Percentiles rank a stretch among this genome's conserved stretches.
phyloP scores from a whole-genome alignment of 768 basidiomycete genomes.

The Calocybe cyanea region DNA sequence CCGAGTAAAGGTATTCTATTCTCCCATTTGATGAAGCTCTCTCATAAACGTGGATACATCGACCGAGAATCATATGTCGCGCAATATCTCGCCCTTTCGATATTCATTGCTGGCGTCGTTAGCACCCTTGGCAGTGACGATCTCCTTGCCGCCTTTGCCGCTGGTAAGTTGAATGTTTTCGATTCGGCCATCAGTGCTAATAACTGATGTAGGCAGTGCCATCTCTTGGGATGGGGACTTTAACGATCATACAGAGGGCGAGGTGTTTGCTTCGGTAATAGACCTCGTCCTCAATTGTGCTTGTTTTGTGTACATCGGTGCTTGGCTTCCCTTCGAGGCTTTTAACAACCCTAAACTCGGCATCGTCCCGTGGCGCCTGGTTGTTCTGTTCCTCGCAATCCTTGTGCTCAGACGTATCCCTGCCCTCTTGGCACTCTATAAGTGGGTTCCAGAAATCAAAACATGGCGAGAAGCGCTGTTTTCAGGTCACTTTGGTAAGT shows the following conservation, averaged over 20 bases:
- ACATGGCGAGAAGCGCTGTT: slow-evolving; percentile 88
- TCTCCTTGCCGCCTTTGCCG: slow-evolving; percentile 84
- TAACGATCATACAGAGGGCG: slow-evolving; percentile 76
- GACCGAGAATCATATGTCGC: slow-evolving; percentile 86
- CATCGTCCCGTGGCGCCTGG: slow-evolving; percentile 66
- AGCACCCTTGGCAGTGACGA: slow-evolving; percentile 84
- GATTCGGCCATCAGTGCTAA: slow-evolving; percentile 8
- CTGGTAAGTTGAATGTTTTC: slow-evolving; percentile 41
- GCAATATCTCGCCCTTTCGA: slow-evolving; percentile 71
- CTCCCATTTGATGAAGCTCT: slow-evolving; percentile 68
- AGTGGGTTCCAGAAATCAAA: slow-evolving; percentile 82
- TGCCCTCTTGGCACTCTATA: slow-evolving; percentile 69
- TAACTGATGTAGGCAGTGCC: slow-evolving; percentile 24
- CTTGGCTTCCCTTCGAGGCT: slow-evolving; percentile 70
- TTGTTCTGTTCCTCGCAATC: slow-evolving; percentile 63
- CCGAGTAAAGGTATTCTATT: slow-evolving; percentile 53
- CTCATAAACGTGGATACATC: slow-evolving; percentile 58
- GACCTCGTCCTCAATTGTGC: slow-evolving; percentile 82
- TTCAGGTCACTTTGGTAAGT: slow-evolving; percentile 82
- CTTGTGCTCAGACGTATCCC: slow-evolving; percentile 80
- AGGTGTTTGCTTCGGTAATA: slow-evolving; percentile 86
- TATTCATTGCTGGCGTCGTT: slow-evolving; percentile 77
- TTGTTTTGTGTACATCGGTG: slow-evolving; percentile 84
- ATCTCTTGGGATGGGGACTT: slow-evolving; percentile 92
- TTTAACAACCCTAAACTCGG: slow-evolving; percentile 57